Evolutionary conservation across 73 alveolate species (phyloP).

Genomic region (Durusdinium trenchii): DNA sequence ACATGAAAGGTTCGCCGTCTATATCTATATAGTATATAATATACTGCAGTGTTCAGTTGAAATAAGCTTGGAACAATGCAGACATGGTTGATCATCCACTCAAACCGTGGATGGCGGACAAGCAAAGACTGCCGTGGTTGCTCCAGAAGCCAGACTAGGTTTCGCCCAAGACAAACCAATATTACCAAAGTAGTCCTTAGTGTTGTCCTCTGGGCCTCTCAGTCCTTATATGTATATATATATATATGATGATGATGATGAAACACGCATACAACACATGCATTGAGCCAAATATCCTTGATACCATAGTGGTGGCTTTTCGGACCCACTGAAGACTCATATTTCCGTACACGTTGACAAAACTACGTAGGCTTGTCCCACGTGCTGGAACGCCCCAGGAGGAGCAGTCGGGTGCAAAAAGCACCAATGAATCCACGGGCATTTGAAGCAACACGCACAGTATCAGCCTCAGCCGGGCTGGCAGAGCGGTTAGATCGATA

Average conservation of each 20-base stretch:
- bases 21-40: not conserved
- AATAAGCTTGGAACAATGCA: not conserved
- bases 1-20: too few species aligned
- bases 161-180: not conserved
- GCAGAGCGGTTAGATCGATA: not conserved
- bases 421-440: not conserved
- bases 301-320: not conserved
- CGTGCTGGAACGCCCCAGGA: conserved; percentile 27
- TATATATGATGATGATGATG: too few species aligned
- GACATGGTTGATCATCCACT: not conserved
- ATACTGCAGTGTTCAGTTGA: too few species aligned
- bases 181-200: not conserved
- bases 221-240: too few species aligned
- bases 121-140: conserved; percentile 11
- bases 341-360: not conserved
- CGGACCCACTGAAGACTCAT: not conserved
- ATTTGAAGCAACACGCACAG: not conserved
- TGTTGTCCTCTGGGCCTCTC: too few species aligned
- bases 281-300: not conserved
- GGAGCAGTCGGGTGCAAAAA: not conserved
- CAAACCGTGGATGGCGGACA: conserved; percentile 4
- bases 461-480: not conserved
- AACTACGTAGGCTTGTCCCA: not conserved
- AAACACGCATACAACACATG: too few species aligned
- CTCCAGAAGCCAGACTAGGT: not conserved